Conservation (phyloP, 2,329 filamentous ascomycete species). For the Akanthomyces muscarius region DNA sequence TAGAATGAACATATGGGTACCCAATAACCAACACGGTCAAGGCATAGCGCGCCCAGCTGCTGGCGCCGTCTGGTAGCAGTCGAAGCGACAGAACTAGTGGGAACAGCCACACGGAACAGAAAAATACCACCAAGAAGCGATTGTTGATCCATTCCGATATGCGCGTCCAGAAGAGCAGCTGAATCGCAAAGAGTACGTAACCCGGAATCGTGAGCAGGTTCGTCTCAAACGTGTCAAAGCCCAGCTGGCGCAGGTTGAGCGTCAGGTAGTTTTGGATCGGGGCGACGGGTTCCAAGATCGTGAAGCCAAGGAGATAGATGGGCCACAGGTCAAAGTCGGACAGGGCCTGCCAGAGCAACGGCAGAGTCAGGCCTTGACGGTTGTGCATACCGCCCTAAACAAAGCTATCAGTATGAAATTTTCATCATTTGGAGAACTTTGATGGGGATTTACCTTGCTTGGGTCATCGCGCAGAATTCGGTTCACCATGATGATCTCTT, state of each 20-base stretch:
- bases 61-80: slow-evolving; percentile 25
- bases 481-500: slow-evolving; percentile 59
- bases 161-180: slow-evolving; percentile 28
- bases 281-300: slow-evolving; percentile 42
- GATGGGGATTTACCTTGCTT: slow-evolving; percentile 34
- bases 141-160: slow-evolving; percentile 33
- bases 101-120: slow-evolving; percentile 20
- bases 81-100: slow-evolving; percentile 25
- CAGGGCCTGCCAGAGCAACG: slow-evolving; percentile 47
- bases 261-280: slow-evolving; percentile 54
- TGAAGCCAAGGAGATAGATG: slow-evolving; percentile 50
- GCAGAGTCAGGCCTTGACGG: slow-evolving; percentile 49
- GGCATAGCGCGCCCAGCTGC: slow-evolving; percentile 29
- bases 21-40: slow-evolving; percentile 29
- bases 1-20: slow-evolving; percentile 37
- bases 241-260: slow-evolving; percentile 52
- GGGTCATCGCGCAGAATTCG: slow-evolving; percentile 56
- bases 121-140: slow-evolving; percentile 28
- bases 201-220: slow-evolving; percentile 61
- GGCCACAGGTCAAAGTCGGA: slow-evolving; percentile 48
- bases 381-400: slow-evolving; percentile 53
- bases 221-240: slow-evolving; percentile 57
- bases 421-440: too few relatives aligned
- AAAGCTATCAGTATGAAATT: too few relatives aligned
- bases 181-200: slow-evolving; percentile 43